phyloP scores from a whole-genome alignment of 139 green algal genomes.

The Chlorella sp. region DNA sequence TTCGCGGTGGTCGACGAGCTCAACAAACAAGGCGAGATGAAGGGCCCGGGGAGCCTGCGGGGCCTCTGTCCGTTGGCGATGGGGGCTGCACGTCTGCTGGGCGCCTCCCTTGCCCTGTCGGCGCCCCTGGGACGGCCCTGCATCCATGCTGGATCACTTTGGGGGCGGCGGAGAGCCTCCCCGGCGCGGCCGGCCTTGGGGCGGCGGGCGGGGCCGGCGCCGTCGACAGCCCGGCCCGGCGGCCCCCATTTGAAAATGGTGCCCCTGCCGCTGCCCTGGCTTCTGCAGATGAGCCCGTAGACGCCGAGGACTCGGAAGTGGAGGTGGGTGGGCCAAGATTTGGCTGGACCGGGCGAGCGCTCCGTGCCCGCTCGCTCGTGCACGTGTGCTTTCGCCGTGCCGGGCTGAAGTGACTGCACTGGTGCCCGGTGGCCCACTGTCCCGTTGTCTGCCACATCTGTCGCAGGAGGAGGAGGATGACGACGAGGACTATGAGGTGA shows the following conservation, averaged over 20 bases:
- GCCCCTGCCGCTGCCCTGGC: neutral
- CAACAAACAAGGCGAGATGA: slow-evolving; percentile 41
- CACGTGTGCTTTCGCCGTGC: neutral
- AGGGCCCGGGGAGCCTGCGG: too few relatives aligned
- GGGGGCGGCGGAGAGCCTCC: too few relatives aligned
- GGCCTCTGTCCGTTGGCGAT: too few relatives aligned
- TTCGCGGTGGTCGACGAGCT: slow-evolving; percentile 28
- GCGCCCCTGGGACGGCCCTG: too few relatives aligned
- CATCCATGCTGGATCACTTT: neutral
- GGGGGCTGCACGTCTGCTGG: too few relatives aligned
- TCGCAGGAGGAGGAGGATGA: slow-evolving; percentile 9
- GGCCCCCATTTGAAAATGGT: neutral
- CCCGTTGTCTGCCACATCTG: neutral
- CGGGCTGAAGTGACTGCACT: neutral
- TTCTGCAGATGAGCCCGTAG: slow-evolving; percentile 24
- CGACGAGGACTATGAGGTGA: slow-evolving; percentile 38
- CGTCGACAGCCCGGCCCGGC: neutral
- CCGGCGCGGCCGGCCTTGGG: too few relatives aligned
- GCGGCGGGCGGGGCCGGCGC: too few relatives aligned
- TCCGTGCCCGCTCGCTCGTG: neutral
- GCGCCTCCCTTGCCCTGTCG: too few relatives aligned
- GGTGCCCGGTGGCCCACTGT: too few relatives aligned
- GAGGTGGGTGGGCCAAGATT: neutral
- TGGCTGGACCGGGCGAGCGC: neutral
- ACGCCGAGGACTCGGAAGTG: slow-evolving; percentile 4